These are phyloP conservation scores for Talaromyces wortmannii DNA, from an alignment of 495 filamentous ascomycete genomes.

Conservation along the genomic window DNA sequence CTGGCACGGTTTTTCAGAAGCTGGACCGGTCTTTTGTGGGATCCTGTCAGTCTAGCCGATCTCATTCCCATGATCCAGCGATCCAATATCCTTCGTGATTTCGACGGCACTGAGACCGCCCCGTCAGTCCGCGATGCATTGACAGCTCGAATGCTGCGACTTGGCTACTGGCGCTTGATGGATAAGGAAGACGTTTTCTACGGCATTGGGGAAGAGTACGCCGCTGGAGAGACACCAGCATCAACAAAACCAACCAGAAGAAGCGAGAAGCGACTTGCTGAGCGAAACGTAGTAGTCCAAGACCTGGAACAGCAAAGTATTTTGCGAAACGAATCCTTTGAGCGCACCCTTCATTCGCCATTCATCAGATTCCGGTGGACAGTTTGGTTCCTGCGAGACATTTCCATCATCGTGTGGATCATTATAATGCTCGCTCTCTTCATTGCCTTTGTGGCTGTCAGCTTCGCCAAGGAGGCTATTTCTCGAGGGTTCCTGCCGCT, in stretches of 20 bases:
- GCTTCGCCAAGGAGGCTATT: conserved; percentile 65
- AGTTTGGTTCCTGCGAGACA: conserved; percentile 69
- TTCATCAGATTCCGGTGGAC: conserved; percentile 58
- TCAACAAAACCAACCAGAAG: background rate
- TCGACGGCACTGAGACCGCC: conserved; percentile 51
- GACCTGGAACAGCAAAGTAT: conserved; percentile 36
- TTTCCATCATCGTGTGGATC: conserved; percentile 55
- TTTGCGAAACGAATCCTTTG: conserved; percentile 22
- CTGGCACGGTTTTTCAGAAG: conserved; percentile 39
- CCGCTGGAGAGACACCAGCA: background rate
- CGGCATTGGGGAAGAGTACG: conserved; percentile 50
- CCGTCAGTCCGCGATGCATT: conserved; percentile 37
- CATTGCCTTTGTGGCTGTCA: conserved; percentile 66
- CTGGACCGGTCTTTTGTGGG: conserved; percentile 76
- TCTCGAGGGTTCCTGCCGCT: conserved; percentile 62
- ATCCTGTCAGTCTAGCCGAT: conserved; percentile 73
- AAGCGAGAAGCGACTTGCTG: conserved; percentile 20
- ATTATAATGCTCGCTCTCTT: conserved; percentile 58
- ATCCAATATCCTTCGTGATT: conserved; percentile 70
- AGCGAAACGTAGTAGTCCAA: conserved; percentile 21
- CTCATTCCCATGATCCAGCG: conserved; percentile 66
- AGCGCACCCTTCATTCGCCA: conserved; percentile 38
- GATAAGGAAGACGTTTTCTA: conserved; percentile 56
- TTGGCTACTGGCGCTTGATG: conserved; percentile 77
- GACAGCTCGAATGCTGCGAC: conserved; percentile 48